These are phyloP conservation scores for Alternaria arbusti DNA, from an alignment of 2,329 filamentous ascomycete genomes.

Conservation along the genomic window DNA sequence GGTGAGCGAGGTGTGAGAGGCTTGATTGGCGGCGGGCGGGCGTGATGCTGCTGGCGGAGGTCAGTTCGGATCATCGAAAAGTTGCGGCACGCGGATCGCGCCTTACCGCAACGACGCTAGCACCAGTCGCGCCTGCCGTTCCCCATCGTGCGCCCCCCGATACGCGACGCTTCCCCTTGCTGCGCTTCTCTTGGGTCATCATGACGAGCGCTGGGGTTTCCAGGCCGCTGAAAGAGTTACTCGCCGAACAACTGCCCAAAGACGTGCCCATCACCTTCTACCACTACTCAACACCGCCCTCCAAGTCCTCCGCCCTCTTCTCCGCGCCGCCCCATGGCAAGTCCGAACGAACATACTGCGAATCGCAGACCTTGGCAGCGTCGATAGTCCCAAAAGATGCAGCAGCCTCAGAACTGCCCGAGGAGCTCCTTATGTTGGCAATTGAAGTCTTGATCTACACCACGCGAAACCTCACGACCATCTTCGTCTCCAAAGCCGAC, in stretches of 20 bases:
- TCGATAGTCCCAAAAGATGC: slow-evolving; percentile 53
- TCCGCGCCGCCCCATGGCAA: slow-evolving; percentile 74
- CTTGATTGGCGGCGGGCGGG: slow-evolving; percentile 13
- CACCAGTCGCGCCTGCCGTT: slow-evolving; percentile 17
- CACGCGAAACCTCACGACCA: slow-evolving; percentile 78
- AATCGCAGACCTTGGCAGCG: slow-evolving; percentile 78
- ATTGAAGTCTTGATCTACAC: slow-evolving; percentile 88
- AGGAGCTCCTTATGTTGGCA: slow-evolving; percentile 75
- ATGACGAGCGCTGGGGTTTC: slow-evolving; percentile 35
- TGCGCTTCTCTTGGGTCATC: slow-evolving; percentile 11
- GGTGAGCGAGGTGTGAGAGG: slow-evolving; percentile 21
- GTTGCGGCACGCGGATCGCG: slow-evolving; percentile 29
- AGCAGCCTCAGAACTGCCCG: slow-evolving; percentile 22
- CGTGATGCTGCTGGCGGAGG: slow-evolving; percentile 11
- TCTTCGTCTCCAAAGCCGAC: slow-evolving; percentile 97
- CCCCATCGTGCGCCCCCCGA: slow-evolving; percentile 18
- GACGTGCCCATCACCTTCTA: slow-evolving; percentile 71
- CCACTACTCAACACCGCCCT: slow-evolving; percentile 86
- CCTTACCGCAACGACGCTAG: slow-evolving; percentile 25
- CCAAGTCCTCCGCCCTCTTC: slow-evolving; percentile 76
- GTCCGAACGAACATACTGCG: slow-evolving; percentile 80
- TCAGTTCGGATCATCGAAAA: slow-evolving; percentile 39
- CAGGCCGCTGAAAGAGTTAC: slow-evolving; percentile 49
- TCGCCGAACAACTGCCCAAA: slow-evolving; percentile 61
- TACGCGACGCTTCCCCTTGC: slow-evolving; percentile 13